A percentile compares a stretch with the other conserved stretches of the same genome.
Conservation (phyloP, 352 stramenopile species). For the Pythium oligandrum region DNA sequence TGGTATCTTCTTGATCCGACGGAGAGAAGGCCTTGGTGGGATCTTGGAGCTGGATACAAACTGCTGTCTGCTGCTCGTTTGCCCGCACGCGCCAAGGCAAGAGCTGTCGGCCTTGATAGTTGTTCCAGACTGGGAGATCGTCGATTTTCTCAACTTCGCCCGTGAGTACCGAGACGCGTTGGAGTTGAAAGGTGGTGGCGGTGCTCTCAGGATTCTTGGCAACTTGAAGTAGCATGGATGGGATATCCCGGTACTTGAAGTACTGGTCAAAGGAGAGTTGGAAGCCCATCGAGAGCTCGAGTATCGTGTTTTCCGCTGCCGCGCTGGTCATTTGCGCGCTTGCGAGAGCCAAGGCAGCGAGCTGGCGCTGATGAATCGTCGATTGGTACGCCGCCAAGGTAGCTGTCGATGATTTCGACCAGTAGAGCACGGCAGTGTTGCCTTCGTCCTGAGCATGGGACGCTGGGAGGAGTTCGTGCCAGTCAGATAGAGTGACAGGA, state of each 20-base stretch:
- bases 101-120: conserved; percentile 38
- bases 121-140: conserved; percentile 51
- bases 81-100: conserved; percentile 40
- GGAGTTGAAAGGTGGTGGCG: conserved; percentile 31
- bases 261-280: conserved; percentile 66
- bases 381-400: conserved; percentile 12
- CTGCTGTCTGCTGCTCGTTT: conserved; percentile 33
- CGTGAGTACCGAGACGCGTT: conserved; percentile 43
- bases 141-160: conserved; percentile 43
- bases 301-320: not conserved
- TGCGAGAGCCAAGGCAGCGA: conserved; percentile 7
- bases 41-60: conserved; percentile 52
- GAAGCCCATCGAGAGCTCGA: conserved; percentile 18
- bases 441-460: conserved; percentile 11
- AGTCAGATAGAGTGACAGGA: conserved; percentile 12
- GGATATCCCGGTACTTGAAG: conserved; percentile 48
- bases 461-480: conserved; percentile 12
- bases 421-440: conserved; percentile 5
- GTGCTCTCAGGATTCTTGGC: conserved; percentile 6
- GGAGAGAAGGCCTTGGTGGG: conserved; percentile 1
- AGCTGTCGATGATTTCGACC: not conserved
- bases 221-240: conserved; percentile 42
- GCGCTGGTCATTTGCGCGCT: conserved; percentile 2
- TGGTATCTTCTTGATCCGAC: conserved; percentile 5
- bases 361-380: conserved; percentile 13